These are phyloP conservation scores for Sporobolomyces roseus DNA, from an alignment of 768 basidiomycete genomes.

Conservation along the genomic window DNA sequence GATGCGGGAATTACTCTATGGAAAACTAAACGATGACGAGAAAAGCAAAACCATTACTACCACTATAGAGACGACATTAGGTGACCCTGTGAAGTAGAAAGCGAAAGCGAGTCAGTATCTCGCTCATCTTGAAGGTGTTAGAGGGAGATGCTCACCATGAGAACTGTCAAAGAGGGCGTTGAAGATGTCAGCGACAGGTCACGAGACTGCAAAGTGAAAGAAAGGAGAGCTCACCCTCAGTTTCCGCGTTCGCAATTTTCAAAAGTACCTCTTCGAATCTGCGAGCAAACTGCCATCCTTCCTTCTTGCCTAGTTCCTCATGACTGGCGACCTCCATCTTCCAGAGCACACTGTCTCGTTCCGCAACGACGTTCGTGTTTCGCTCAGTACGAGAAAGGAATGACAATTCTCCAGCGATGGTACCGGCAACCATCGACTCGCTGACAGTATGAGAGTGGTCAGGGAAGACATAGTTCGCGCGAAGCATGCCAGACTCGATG, in stretches of 20 bases:
- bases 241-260: conserved; percentile 34
- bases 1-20: neutral
- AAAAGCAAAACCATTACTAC: neutral
- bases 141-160: neutral
- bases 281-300: conserved; percentile 31
- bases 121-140: too few relatives aligned
- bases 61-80: conserved; percentile 22
- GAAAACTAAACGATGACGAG: neutral
- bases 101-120: neutral
- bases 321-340: conserved; percentile 63
- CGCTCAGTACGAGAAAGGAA: conserved; percentile 72
- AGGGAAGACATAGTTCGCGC: conserved; percentile 74
- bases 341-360: conserved; percentile 76
- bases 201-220: too few relatives aligned
- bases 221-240: conserved; percentile 23
- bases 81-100: conserved; percentile 16
- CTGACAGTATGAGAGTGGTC: conserved; percentile 52
- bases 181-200: too few relatives aligned
- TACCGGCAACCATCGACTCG: conserved; percentile 55
- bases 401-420: conserved; percentile 84
- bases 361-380: conserved; percentile 81
- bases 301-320: conserved; percentile 54
- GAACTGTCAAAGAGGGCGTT: neutral
- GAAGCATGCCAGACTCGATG: conserved; percentile 77
- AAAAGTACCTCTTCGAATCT: conserved; percentile 39